Conservation (phyloP, 2,329 filamentous ascomycete species). For the Diaporthe citrichinensis region DNA sequence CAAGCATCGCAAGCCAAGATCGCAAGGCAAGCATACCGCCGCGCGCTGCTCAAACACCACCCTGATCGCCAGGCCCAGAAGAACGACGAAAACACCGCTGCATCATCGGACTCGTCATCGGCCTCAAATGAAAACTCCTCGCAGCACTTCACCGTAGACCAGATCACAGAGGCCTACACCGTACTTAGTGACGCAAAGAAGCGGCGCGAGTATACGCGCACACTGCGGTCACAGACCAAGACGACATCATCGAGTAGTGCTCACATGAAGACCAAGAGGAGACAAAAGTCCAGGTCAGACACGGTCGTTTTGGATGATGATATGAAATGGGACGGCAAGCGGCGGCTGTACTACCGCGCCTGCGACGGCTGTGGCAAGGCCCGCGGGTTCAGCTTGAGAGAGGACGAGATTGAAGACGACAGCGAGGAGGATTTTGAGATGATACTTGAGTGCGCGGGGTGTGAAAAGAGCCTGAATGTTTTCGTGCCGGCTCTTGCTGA, state of each 20-base stretch:
- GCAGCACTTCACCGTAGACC: constrained; percentile 38
- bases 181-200: constrained; percentile 26
- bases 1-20: constrained; percentile 51
- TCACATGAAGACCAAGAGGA: not conserved
- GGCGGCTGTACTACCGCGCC: constrained; percentile 54
- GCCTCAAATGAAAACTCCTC: not conserved
- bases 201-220: constrained; percentile 26
- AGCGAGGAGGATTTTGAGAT: constrained; percentile 37
- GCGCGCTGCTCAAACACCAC: constrained; percentile 62
- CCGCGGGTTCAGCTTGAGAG: constrained; percentile 43
- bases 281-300: constrained; percentile 47
- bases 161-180: constrained; percentile 34
- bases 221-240: constrained; percentile 24
- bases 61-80: constrained; percentile 55
- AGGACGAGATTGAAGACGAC: constrained; percentile 40
- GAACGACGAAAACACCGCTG: constrained; percentile 26
- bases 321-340: constrained; percentile 55
- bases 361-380: constrained; percentile 57
- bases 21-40: constrained; percentile 61
- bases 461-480: constrained; percentile 10
- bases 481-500: constrained; percentile 28
- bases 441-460: constrained; percentile 1
- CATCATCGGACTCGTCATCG: constrained; percentile 2
- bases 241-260: constrained; percentile 41
- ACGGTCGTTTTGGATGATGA: constrained; percentile 61